Conservation (phyloP, 306 rosid species). For the Rosa multiflora region DNA sequence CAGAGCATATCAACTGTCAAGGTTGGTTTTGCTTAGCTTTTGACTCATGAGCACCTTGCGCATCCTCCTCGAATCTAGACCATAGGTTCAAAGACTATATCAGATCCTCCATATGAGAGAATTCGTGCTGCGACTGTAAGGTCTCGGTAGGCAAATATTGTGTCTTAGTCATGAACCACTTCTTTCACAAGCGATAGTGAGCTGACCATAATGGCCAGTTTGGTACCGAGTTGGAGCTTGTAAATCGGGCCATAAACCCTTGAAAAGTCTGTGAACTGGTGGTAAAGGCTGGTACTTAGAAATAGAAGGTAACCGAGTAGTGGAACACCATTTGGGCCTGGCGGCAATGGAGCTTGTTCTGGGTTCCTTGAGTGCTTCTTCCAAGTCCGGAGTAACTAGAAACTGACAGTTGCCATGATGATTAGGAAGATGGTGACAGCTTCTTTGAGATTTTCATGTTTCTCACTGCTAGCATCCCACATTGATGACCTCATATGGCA, state of each 20-base stretch:
- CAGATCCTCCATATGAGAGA: too few species aligned
- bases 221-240: conserved; percentile 32
- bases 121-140: too few species aligned
- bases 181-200: conserved; percentile 18
- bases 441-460: neutral
- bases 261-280: conserved; percentile 23
- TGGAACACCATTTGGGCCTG: conserved; percentile 37
- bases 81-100: too few species aligned
- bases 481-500: neutral
- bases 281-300: conserved; percentile 24
- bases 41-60: too few species aligned
- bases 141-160: too few species aligned
- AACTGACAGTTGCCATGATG: neutral
- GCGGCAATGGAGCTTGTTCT: conserved; percentile 16
- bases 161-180: too few species aligned
- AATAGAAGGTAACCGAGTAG: conserved; percentile 35
- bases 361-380: neutral
- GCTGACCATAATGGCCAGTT: conserved; percentile 19
- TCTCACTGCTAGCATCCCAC: neutral
- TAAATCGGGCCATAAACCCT: conserved; percentile 30
- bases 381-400: neutral
- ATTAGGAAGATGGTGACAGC: neutral
- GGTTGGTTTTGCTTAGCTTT: neutral
- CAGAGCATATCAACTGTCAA: neutral
- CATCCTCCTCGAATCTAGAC: too few species aligned